Evolutionary conservation across 2,329 filamentous ascomycete genomes (phyloP).

Genomic region (Chalaropsis thielavioides): DNA sequence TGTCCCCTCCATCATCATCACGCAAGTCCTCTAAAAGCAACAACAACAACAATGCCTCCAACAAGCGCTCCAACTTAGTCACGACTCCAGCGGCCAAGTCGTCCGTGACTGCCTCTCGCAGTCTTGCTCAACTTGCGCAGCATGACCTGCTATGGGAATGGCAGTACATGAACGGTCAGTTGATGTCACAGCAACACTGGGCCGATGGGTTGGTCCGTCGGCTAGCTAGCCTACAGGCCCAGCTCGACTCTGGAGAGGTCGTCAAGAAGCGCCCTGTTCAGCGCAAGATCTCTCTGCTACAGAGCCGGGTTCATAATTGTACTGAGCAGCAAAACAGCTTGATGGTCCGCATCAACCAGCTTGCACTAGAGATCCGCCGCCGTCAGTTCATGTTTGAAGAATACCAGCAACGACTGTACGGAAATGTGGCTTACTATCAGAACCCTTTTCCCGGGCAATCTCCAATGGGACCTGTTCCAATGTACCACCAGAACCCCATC

Average conservation of each 20-base stretch:
- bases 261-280: constrained; percentile 9
- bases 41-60: neutral
- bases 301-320: constrained; percentile 8
- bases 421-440: neutral
- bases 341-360: constrained; percentile 15
- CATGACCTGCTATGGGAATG: constrained; percentile 8
- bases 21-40: neutral
- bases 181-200: constrained; percentile 8
- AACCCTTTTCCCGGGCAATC: neutral
- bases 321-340: constrained; percentile 14
- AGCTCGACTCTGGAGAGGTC: constrained; percentile 10
- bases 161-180: constrained; percentile 13
- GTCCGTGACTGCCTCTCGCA: neutral
- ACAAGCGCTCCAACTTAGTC: neutral
- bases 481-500: neutral
- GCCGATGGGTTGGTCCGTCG: constrained; percentile 13
- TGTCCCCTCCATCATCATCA: neutral
- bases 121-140: constrained; percentile 12
- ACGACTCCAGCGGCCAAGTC: neutral
- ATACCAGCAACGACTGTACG: constrained; percentile 13
- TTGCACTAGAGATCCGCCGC: constrained; percentile 15
- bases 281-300: constrained; percentile 13
- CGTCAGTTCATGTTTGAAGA: constrained; percentile 15
- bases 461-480: neutral
- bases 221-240: constrained; percentile 12